Base-by-base conservation (phyloP, 331 rosid species). In the Saraca asoca region DNA sequence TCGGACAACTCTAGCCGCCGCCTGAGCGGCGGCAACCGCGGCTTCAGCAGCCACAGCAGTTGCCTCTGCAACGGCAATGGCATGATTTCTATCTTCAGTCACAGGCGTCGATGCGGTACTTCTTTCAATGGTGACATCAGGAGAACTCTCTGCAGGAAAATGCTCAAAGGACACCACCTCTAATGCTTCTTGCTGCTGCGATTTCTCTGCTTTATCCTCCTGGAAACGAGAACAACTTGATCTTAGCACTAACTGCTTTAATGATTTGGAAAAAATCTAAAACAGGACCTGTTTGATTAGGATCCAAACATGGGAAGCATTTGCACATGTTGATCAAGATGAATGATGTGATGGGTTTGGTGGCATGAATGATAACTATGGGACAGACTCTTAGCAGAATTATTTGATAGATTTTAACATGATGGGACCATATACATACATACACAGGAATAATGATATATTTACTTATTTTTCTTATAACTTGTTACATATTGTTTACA, bases 21-120 rank as follows among this genome's bases (percentile, higher is more conserved):
- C 96, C 52, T 84, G 91, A 50, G 95, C 95, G 0, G 96, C 98
- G 0, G 82, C 94, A 12, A 87, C 89, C 0, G 96, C 96, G 0
- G 96, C 98, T 15, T 87, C 89, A 0, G 98, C 91, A 0, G 98
- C 98, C 0, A 83, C 94, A 0, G 98, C 91, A 0, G 95, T 89
- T 2, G 96, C 96, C 4, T 75, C 85, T 0, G 95, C 98, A 33
- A 89, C 87, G 1, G 85, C 96, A 70, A 84, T 59, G 35, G 85
- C 90, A 69, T 86, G 98, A 5, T 59, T 82, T 78, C 86, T 75
- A 13, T 83, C 91, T 43, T 82, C 90, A 0, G 76, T 69, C 24
- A 50, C 57, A 0, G 88, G 89, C 4, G 89, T 80, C 1, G 96
- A 84, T 0, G 79, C 71, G 51, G 62, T 64, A 57, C 96, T 85